Percentiles rank a stretch among this genome's conserved stretches.
These are phyloP conservation scores for Musa itinerans DNA, from an alignment of 176 grass and related monocot species.

Conservation along the genomic window DNA sequence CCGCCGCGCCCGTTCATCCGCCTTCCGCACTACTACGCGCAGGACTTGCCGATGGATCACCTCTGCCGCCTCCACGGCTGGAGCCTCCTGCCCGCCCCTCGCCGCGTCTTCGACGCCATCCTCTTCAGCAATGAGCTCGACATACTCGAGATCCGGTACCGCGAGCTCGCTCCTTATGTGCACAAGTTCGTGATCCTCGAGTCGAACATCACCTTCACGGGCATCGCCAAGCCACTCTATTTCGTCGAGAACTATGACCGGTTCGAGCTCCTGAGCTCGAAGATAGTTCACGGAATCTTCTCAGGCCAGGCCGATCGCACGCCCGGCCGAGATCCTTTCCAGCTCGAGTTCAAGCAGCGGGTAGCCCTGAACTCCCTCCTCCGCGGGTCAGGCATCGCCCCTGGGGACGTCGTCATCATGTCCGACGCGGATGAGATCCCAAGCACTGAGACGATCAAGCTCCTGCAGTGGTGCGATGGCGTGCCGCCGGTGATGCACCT, in stretches of 20 bases:
- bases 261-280: slow-evolving; percentile 50
- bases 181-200: slow-evolving; percentile 80
- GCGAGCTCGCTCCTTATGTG: slow-evolving; percentile 60
- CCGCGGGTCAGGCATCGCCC: slow-evolving; percentile 53
- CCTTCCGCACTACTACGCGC: slow-evolving; percentile 77
- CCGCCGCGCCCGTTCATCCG: slow-evolving; percentile 61
- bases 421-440: slow-evolving; percentile 92
- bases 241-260: slow-evolving; percentile 44
- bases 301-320: slow-evolving; percentile 26
- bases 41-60: slow-evolving; percentile 43
- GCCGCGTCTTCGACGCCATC: slow-evolving; percentile 65
- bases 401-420: slow-evolving; percentile 87
- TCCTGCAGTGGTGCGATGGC: slow-evolving; percentile 90
- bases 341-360: slow-evolving; percentile 58
- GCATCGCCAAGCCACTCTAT: slow-evolving; percentile 49
- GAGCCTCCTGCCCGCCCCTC: slow-evolving; percentile 48
- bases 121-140: slow-evolving; percentile 93
- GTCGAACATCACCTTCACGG: slow-evolving; percentile 81
- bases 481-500: slow-evolving; percentile 89
- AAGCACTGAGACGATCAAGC: slow-evolving; percentile 54
- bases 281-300: slow-evolving; percentile 66
- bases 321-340: slow-evolving; percentile 39
- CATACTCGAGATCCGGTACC: slow-evolving; percentile 73
- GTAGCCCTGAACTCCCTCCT: slow-evolving; percentile 52
- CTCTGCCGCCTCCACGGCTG: slow-evolving; percentile 79